phyloP scores from a whole-genome alignment of 306 rosid genomes.

The Leucaena leucocephala region DNA sequence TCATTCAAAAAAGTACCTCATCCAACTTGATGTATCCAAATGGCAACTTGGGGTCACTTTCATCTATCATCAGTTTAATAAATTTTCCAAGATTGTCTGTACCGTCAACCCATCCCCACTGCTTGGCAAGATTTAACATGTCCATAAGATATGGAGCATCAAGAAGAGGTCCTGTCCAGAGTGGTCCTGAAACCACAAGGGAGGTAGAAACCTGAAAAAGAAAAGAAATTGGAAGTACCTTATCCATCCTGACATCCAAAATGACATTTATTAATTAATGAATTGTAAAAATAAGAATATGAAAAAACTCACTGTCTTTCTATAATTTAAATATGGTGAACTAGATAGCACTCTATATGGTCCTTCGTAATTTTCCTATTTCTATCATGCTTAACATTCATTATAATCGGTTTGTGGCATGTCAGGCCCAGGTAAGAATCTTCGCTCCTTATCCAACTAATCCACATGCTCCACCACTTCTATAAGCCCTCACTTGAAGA shows the following conservation, averaged over 20 bases:
- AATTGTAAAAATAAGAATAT: neutral
- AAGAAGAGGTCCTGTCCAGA: conserved; percentile 96
- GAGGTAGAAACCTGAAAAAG: conserved; percentile 63
- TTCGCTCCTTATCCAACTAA: neutral
- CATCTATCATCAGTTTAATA: conserved; percentile 77
- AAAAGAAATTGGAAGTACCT: conserved; percentile 17
- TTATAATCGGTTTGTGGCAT: neutral
- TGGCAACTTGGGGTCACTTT: conserved; percentile 81
- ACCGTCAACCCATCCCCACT: conserved; percentile 81
- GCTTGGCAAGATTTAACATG: conserved; percentile 73
- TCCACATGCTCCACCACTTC: neutral
- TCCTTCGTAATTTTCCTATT: neutral
- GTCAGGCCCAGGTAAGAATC: neutral
- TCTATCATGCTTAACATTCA: neutral
- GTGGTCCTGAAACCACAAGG: conserved; percentile 85
- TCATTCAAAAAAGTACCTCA: conserved; percentile 56
- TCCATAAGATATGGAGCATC: conserved; percentile 61
- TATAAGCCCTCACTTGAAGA: neutral
- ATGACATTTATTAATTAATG: neutral
- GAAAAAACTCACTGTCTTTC: conserved; percentile 13
- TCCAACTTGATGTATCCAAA: conserved; percentile 91
- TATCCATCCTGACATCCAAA: conserved; percentile 1
- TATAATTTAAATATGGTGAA: neutral
- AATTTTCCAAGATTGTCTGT: conserved; percentile 75
- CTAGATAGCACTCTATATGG: neutral